Evolutionary conservation across 1,284 basidiomycete genomes (phyloP), one percentile per base, ranked within the genome.

Genomic region (Rhodotorula sp.): DNA sequence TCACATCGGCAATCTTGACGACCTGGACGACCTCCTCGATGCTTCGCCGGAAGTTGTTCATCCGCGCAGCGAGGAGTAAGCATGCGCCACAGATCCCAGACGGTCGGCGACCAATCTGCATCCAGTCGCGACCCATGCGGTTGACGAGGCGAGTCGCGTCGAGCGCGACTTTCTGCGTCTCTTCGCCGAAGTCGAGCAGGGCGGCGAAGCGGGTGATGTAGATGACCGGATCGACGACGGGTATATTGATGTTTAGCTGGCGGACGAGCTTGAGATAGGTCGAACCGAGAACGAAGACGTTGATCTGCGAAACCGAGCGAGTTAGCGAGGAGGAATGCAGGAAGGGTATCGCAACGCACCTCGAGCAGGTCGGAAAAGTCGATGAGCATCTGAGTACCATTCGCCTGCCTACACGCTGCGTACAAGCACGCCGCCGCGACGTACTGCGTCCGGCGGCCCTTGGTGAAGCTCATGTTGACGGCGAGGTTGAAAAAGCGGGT

Each of bases 21-120:
- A 99, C 94, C 79, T 96, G 93, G 18, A 98, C 94, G 62, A 99
- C 89, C 81, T 99, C 96, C 77, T 94, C 90, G 4, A 98, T 85
- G 30, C 89, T 91, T 55, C 96, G 85, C 50, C 94, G 84, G 78
- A 96, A 99, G 79, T 97, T 94, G 81, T 96, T 97, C 96, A 99
- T 99, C 28, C 96, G 88, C 44, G 94, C 95, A 0, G 96, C 96
- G 26, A 99, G 87, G 50, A 99, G 85, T 22, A 99, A 85, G 47
- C 92, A 93, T 0, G 96, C 96, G 40, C 96, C 96, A 79, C 95
- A 98, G 68, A 99, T 94, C 24, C 96, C 96, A 0, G 96, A 93
- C 0, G 96, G 96, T 18, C 96, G 86, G 53, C 96, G 88, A 48
- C 96, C 96, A 40, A 90, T 88, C 10, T 91, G 90, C 86, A 99